Conservation (phyloP, 345 rosid genomes). For the Stellera chamaejasme region DNA sequence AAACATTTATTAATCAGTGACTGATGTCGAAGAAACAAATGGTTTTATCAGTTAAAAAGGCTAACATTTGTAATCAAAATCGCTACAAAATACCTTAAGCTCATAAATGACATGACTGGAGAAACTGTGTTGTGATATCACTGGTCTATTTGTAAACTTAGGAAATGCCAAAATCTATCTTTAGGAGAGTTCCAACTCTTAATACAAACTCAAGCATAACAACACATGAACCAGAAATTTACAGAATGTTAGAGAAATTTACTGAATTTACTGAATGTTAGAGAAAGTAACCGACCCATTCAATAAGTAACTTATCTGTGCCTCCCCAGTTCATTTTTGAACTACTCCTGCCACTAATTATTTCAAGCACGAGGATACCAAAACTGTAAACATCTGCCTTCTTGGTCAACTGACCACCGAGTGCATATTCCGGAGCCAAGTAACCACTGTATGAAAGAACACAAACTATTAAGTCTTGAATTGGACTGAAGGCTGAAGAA, state of each 20-base stretch:
- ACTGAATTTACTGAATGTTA: not conserved
- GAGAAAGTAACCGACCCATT: slow-evolving; percentile 33
- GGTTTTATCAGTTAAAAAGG: not conserved
- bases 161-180: not conserved
- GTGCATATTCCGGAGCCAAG: slow-evolving; percentile 70
- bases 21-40: not conserved
- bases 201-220: not conserved
- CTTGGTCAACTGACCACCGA: slow-evolving; percentile 62
- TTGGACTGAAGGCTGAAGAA: no score
- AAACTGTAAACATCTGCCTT: slow-evolving; percentile 78
- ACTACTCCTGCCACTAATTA: slow-evolving; percentile 48
- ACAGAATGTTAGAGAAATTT: not conserved
- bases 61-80: no score
- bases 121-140: no score
- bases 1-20: not conserved
- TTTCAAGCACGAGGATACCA: slow-evolving; percentile 59
- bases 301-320: slow-evolving; percentile 36
- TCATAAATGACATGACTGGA: no score
- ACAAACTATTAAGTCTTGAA: not conserved
- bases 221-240: not conserved
- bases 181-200: no score
- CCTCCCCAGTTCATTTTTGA: slow-evolving; percentile 37
- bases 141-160: no score
- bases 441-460: slow-evolving; percentile 47
- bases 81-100: not conserved